Evolutionary conservation across 306 rosid species (phyloP).

Genomic region (Gastrolobium bilobum): DNA sequence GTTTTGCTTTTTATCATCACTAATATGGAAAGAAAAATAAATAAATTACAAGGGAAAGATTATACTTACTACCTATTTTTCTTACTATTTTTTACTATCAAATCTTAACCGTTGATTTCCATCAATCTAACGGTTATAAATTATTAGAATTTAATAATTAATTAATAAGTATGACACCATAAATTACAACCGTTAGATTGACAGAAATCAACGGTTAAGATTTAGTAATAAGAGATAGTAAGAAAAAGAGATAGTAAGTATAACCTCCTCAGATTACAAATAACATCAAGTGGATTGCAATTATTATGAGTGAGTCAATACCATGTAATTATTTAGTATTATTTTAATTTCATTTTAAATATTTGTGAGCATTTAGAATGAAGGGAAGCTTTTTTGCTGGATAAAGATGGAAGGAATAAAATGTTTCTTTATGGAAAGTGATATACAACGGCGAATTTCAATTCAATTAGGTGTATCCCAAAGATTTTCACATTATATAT

Average conservation of each 20-base stretch:
- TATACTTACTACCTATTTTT: no score
- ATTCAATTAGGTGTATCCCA: neutral
- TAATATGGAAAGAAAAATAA: neutral
- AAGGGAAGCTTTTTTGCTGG: neutral
- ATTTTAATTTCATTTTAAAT: neutral
- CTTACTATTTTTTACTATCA: no score
- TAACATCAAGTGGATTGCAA: constrained; percentile 4
- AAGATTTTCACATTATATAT: constrained; percentile 25
- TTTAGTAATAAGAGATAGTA: no score
- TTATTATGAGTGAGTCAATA: neutral
- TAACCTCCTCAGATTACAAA: no score
- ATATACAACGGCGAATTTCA: neutral
- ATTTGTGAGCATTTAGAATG: neutral
- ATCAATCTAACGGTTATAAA: no score
- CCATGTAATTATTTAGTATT: neutral
- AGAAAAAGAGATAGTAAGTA: no score
- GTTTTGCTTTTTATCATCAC: neutral
- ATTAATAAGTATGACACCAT: no score
- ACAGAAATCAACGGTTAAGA: no score
- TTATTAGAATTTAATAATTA: no score
- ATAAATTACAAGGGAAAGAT: neutral
- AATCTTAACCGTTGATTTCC: no score
- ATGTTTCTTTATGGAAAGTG: constrained; percentile 36
- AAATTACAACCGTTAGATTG: no score
- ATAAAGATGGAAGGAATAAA: constrained; percentile 12